phyloP scores from a whole-genome alignment of 2,329 filamentous ascomycete genomes.

The Penicillium nordicum region DNA sequence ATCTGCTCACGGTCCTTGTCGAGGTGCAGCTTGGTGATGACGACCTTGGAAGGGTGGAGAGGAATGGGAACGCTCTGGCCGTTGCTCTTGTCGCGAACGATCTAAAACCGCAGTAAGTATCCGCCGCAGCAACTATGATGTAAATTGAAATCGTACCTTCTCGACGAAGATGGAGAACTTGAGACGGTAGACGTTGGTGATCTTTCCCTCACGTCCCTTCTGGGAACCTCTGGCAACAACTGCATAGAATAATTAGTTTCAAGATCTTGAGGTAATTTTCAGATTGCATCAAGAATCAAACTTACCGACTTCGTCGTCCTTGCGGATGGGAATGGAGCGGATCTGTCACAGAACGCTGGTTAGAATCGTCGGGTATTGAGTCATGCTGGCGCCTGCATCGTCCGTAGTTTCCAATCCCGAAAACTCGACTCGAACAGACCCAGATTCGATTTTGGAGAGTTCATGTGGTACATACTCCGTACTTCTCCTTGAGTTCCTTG shows the following conservation, averaged over 20 bases:
- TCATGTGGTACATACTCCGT: constrained; percentile 70
- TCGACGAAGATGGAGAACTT: constrained; percentile 98
- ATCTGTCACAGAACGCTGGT: constrained; percentile 55
- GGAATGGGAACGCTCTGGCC: constrained; percentile 93
- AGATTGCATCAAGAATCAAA: not conserved
- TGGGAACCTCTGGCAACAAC: constrained; percentile 85
- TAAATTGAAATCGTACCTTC: constrained; percentile 51
- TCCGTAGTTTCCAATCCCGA: not conserved
- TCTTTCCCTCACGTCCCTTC: constrained; percentile 98
- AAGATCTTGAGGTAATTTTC: not conserved
- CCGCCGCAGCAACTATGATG: not conserved
- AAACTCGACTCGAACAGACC: constrained; percentile 10
- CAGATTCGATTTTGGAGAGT: constrained; percentile 6
- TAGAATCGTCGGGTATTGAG: constrained; percentile 9
- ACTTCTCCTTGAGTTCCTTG: constrained; percentile 98
- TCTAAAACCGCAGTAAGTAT: constrained; percentile 4
- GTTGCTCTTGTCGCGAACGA: constrained; percentile 95
- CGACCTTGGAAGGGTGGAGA: constrained; percentile 93
- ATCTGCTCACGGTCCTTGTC: constrained; percentile 52
- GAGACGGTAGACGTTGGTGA: constrained; percentile 95
- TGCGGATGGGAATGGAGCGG: constrained; percentile 93
- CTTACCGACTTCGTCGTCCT: constrained; percentile 78
- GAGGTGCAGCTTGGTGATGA: constrained; percentile 98
- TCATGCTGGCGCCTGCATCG: not conserved
- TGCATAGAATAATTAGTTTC: constrained; percentile 10